Percentiles rank a stretch among this genome's conserved stretches.
phyloP scores from a whole-genome alignment of 2,329 filamentous ascomycete species.

The Diaporthe citrichinensis region DNA sequence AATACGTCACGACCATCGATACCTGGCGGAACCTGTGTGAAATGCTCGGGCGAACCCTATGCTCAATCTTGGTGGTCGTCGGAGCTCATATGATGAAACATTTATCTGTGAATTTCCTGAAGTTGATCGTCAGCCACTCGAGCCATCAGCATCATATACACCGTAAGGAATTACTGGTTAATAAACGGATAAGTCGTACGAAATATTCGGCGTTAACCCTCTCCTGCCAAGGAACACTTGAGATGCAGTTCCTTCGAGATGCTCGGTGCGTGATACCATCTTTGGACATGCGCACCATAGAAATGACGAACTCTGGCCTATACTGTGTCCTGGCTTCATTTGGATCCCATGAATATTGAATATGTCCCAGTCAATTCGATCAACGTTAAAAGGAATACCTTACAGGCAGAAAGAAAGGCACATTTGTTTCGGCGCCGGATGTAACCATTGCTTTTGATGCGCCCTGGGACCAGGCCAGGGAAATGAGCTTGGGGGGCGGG shows the following conservation, averaged over 20 bases:
- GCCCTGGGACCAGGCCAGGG: neutral
- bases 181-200: too few species aligned
- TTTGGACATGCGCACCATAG: neutral
- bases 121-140: neutral
- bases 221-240: neutral
- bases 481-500: neutral
- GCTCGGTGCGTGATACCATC: neutral
- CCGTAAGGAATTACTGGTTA: too few species aligned
- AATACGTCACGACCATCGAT: neutral
- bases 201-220: neutral
- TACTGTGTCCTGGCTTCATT: neutral
- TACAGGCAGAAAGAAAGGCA: neutral
- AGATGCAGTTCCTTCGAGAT: neutral
- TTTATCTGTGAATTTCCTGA: neutral
- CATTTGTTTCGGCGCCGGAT: neutral
- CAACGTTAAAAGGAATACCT: neutral
- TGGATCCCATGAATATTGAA: neutral
- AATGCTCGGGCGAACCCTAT: too few species aligned
- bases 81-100: neutral
- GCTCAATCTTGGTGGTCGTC: neutral
- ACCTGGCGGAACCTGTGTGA: neutral
- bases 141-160: neutral
- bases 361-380: fast-evolving
- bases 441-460: neutral
- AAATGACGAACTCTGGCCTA: neutral